These are phyloP conservation scores for Cercospora berteroae DNA, from an alignment of 2,329 filamentous ascomycete genomes.

Conservation along the genomic window DNA sequence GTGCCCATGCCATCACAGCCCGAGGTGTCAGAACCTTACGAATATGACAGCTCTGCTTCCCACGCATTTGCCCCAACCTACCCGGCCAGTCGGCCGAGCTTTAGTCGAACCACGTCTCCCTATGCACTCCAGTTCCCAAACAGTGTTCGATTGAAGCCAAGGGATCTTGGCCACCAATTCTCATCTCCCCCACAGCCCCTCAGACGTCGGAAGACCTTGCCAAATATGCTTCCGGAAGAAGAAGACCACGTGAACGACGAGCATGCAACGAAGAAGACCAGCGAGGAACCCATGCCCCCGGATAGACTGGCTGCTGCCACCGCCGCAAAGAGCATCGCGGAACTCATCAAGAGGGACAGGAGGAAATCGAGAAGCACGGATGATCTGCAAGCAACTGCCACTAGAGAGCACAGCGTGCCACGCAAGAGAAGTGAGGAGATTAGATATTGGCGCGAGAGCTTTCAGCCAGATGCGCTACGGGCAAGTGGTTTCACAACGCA, in stretches of 20 bases:
- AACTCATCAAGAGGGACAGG: slow-evolving; percentile 27
- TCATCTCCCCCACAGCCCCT: slow-evolving; percentile 28
- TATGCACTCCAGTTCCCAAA: slow-evolving; percentile 41
- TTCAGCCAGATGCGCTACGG: slow-evolving; percentile 30
- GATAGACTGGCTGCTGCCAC: slow-evolving; percentile 10
- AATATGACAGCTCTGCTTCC: slow-evolving; percentile 8
- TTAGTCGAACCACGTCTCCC: slow-evolving; percentile 31
- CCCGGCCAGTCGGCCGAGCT: slow-evolving; percentile 11
- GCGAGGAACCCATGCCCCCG: neutral
- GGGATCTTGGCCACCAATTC: slow-evolving; percentile 38
- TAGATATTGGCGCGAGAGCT: slow-evolving; percentile 38
- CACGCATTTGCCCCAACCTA: slow-evolving; percentile 13
- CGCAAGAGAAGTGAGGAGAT: slow-evolving; percentile 40
- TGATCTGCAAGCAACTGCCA: slow-evolving; percentile 28
- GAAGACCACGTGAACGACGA: slow-evolving; percentile 27
- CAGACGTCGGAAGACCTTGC: slow-evolving; percentile 35
- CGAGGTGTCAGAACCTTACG: slow-evolving; percentile 22
- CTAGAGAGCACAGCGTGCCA: slow-evolving; percentile 22
- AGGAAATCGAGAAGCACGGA: slow-evolving; percentile 38
- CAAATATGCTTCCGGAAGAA: slow-evolving; percentile 33
- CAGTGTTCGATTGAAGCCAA: slow-evolving; percentile 38
- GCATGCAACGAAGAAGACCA: slow-evolving; percentile 1
- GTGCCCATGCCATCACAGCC: slow-evolving; percentile 22
- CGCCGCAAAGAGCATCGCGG: slow-evolving; percentile 12
- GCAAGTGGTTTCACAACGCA: slow-evolving; percentile 30